Conservation (phyloP, 306 rosid genomes). For the Citrullus amarus region DNA sequence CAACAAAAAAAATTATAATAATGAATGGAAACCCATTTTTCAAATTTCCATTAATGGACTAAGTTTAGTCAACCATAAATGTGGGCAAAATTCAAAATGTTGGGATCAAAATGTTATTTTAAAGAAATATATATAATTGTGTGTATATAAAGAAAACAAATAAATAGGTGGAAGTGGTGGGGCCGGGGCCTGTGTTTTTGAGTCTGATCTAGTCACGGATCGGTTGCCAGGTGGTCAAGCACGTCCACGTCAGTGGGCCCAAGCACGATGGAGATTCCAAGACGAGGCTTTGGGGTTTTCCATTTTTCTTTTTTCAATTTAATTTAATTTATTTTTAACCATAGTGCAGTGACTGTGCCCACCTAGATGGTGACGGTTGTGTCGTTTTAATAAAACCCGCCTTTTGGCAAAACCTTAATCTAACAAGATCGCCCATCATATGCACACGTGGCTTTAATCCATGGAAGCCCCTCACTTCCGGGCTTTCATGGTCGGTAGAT, state of each 20-base stretch:
- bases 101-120: too few relatives aligned
- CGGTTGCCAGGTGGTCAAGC: slow-evolving; percentile 5
- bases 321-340: not conserved
- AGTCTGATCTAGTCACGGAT: slow-evolving; percentile 1
- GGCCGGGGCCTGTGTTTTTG: not conserved
- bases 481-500: not conserved
- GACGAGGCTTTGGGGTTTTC: slow-evolving; percentile 3
- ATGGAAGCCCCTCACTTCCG: not conserved
- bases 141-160: not conserved
- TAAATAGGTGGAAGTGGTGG: slow-evolving; percentile 1
- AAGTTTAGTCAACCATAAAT: too few relatives aligned
- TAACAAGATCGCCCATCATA: not conserved
- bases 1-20: too few relatives aligned
- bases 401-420: not conserved
- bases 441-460: slow-evolving; percentile 1
- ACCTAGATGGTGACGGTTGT: not conserved
- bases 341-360: not conserved
- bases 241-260: slow-evolving; percentile 9
- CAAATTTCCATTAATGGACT: too few relatives aligned
- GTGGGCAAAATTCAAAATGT: too few relatives aligned
- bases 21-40: too few relatives aligned
- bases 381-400: not conserved
- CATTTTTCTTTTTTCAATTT: not conserved
- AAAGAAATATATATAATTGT: too few relatives aligned
- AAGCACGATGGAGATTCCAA: slow-evolving; percentile 1